These are phyloP conservation scores for Lasiosphaeris hirsuta DNA, from an alignment of 495 filamentous ascomycete species.

Conservation along the genomic window DNA sequence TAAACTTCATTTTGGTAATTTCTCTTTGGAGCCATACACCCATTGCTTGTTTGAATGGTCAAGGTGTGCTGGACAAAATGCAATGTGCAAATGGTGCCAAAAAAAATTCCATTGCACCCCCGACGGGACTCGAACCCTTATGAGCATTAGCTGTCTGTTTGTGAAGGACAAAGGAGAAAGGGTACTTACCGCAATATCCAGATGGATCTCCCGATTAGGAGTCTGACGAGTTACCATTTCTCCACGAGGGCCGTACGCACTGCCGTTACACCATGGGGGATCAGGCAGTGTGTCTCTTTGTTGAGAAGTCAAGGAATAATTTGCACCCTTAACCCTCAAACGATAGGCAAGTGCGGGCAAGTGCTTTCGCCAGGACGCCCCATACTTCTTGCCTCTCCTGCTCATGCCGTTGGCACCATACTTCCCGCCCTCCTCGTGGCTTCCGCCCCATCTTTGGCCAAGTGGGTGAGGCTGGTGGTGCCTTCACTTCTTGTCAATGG, in stretches of 20 bases:
- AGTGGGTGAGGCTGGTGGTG: too few species aligned
- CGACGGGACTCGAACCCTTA: conserved; percentile 39
- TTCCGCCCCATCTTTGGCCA: too few species aligned
- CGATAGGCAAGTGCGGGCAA: too few species aligned
- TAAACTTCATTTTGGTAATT: too few species aligned
- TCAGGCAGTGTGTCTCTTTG: too few species aligned
- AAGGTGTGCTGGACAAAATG: background rate
- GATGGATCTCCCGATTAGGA: conserved; percentile 18
- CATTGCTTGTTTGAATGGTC: too few species aligned
- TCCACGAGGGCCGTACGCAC: conserved; percentile 22
- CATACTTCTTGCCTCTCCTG: too few species aligned
- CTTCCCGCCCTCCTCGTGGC: too few species aligned
- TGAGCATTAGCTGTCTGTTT: conserved; percentile 6
- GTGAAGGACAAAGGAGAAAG: background rate
- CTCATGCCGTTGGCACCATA: too few species aligned
- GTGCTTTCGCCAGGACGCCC: too few species aligned
- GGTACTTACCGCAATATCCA: conserved; percentile 12
- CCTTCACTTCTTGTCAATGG: too few species aligned
- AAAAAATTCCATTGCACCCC: conserved; percentile 17
- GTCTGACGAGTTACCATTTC: conserved; percentile 38
- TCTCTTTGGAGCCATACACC: too few species aligned
- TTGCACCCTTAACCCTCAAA: background rate
- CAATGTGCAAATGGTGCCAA: conserved; percentile 3
- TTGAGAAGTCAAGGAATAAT: background rate
- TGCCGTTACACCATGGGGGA: conserved; percentile 5